Evolutionary conservation across 345 rosid species (phyloP).

Genomic region (Aethionema arabicum): DNA sequence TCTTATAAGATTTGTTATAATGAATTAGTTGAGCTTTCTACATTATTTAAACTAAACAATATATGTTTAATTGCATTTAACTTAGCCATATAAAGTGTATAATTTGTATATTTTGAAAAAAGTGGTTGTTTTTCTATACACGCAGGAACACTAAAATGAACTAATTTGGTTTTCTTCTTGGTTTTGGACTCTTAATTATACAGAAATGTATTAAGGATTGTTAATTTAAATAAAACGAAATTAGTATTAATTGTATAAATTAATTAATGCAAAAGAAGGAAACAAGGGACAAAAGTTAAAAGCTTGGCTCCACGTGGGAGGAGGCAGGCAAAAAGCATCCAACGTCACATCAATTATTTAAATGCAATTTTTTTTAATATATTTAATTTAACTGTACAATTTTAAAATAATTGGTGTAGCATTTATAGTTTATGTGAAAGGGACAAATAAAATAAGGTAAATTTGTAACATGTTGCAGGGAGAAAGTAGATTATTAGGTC

Average conservation of each 20-base stretch:
- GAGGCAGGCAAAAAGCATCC: constrained; percentile 12
- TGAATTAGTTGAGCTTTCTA: constrained; percentile 24
- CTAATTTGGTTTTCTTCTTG: too few relatives aligned
- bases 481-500: not conserved
- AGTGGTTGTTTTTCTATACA: not conserved
- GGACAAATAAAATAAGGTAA: not conserved
- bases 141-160: too few relatives aligned
- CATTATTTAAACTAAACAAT: constrained; percentile 2
- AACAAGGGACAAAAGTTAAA: constrained; percentile 25
- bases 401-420: not conserved
- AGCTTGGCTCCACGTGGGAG: constrained; percentile 25
- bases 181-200: too few relatives aligned
- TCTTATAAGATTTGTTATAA: constrained; percentile 14
- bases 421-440: constrained; percentile 11
- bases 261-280: not conserved
- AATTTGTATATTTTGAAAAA: not conserved
- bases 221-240: too few relatives aligned
- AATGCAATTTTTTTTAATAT: too few relatives aligned
- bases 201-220: too few relatives aligned
- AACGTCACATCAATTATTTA: constrained; percentile 25
- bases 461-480: not conserved
- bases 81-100: not conserved
- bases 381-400: too few relatives aligned
- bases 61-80: constrained; percentile 14
- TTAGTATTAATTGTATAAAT: too few relatives aligned